Conservation (phyloP, 2,329 filamentous ascomycete genomes). For the Fusarium tricinctum region DNA sequence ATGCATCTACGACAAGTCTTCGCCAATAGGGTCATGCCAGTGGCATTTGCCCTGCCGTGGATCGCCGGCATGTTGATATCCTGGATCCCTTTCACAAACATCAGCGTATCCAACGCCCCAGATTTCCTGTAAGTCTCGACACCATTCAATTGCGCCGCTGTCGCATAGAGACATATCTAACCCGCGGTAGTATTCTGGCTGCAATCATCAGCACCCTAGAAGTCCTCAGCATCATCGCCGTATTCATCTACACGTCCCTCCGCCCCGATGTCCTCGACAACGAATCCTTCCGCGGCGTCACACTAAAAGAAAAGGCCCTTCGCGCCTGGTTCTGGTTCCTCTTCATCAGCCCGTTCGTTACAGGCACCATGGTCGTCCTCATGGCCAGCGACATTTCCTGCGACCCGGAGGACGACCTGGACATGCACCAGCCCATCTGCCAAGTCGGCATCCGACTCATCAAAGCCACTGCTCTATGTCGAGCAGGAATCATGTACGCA, state of each 20-base stretch:
- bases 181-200: constrained; percentile 13
- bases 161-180: background rate
- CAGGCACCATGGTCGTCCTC: constrained; percentile 27
- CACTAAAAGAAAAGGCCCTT: constrained; percentile 28
- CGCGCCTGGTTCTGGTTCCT: constrained; percentile 38
- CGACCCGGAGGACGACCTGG: constrained; percentile 31
- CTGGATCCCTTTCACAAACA: constrained; percentile 38
- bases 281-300: constrained; percentile 1
- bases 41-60: constrained; percentile 37
- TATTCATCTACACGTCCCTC: constrained; percentile 34
- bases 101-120: constrained; percentile 25
- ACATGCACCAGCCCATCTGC: constrained; percentile 37
- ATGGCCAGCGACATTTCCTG: constrained; percentile 41
- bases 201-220: constrained; percentile 34
- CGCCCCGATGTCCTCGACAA: constrained; percentile 1
- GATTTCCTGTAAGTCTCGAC: constrained; percentile 26
- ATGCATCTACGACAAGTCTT: constrained; percentile 17
- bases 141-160: background rate
- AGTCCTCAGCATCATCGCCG: constrained; percentile 33
- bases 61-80: constrained; percentile 36
- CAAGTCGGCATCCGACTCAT: constrained; percentile 36
- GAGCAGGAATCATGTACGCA: constrained; percentile 37
- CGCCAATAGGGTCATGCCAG: constrained; percentile 17
- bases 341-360: constrained; percentile 29
- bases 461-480: constrained; percentile 36